A percentile compares a stretch with the other conserved stretches of the same genome.
These are phyloP conservation scores for Linum tenue DNA, from an alignment of 345 rosid species.

Conservation along the genomic window DNA sequence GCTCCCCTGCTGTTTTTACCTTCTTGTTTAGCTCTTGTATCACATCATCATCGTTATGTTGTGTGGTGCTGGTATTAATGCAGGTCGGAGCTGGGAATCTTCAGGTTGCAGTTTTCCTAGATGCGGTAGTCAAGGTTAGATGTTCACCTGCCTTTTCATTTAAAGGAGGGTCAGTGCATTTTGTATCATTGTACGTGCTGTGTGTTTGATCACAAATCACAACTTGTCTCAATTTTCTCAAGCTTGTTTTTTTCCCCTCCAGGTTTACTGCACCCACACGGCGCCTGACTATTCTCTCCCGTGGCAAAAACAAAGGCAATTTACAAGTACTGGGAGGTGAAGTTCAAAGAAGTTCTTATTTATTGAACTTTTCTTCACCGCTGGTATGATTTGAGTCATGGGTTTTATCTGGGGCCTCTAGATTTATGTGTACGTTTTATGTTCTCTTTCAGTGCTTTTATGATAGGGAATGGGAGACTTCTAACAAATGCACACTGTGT, in stretches of 20 bases:
- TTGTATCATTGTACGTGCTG: not conserved
- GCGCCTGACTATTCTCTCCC: conserved; percentile 95
- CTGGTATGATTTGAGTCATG: no score
- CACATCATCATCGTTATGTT: no score
- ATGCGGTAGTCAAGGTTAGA: conserved; percentile 90
- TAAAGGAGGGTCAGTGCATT: no score
- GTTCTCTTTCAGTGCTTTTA: conserved; percentile 69
- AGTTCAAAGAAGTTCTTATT: conserved; percentile 10
- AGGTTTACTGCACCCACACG: conserved; percentile 96
- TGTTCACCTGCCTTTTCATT: no score
- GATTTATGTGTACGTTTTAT: conserved; percentile 1
- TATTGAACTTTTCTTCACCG: not conserved
- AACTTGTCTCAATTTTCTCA: not conserved
- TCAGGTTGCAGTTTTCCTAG: conserved; percentile 69
- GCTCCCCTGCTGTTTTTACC: no score
- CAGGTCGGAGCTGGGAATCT: conserved; percentile 57
- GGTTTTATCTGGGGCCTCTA: no score
- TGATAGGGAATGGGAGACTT: conserved; percentile 93
- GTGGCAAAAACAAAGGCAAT: conserved; percentile 96
- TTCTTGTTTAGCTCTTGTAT: no score
- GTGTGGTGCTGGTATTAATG: not conserved
- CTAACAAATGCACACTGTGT: conserved; percentile 96
- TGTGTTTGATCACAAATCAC: not conserved
- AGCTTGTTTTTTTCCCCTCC: not conserved
- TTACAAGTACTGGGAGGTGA: conserved; percentile 83